Conservation (phyloP, 257 asterid genomes). For the Knoxia roxburghii region DNA sequence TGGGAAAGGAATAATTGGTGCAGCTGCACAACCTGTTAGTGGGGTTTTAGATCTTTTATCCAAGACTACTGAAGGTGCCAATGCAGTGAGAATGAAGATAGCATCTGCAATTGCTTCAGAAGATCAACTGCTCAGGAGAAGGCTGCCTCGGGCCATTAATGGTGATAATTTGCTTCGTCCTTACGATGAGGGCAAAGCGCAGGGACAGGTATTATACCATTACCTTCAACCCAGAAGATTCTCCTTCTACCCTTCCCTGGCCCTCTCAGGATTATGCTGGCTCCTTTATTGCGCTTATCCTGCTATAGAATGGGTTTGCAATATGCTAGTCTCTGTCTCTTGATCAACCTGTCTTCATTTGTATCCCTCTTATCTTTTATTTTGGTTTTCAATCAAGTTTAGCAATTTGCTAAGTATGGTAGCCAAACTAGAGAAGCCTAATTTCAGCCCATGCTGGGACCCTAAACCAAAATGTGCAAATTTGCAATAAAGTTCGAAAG, state of each 20-base stretch:
- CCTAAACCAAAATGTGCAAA: background rate
- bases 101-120: conserved; percentile 96
- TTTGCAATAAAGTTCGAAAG: no score
- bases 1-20: conserved; percentile 96
- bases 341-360: background rate
- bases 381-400: no score
- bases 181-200: conserved; percentile 83
- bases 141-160: conserved; percentile 91
- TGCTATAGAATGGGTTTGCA: background rate
- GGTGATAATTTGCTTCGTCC: conserved; percentile 96
- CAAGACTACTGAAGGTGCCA: conserved; percentile 98
- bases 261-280: background rate
- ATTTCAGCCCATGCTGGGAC: background rate
- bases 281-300: background rate
- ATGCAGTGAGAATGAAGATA: conserved; percentile 96
- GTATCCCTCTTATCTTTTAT: no score
- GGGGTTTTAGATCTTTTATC: conserved; percentile 95
- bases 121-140: conserved; percentile 86
- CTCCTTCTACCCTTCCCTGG: background rate
- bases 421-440: no score
- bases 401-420: no score
- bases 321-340: background rate
- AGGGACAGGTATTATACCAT: conserved; percentile 71
- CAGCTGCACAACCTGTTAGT: conserved; percentile 99
- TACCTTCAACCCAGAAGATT: background rate